Conservation (phyloP, 2,329 filamentous ascomycete species). For the Sclerotinia sclerotiorum region DNA sequence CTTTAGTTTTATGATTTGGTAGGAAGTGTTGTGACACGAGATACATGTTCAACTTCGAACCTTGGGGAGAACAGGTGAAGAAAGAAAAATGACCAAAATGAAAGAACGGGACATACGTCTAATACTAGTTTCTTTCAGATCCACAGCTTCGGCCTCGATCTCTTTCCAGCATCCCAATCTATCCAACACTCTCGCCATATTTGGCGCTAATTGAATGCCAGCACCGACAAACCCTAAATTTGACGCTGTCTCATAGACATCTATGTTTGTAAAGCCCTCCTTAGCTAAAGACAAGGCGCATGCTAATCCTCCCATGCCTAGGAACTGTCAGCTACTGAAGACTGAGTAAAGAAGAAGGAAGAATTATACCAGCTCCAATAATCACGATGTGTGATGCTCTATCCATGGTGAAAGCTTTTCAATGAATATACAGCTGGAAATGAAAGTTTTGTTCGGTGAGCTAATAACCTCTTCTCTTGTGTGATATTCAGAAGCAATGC, state of each 20-base stretch:
- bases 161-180: conserved; percentile 69
- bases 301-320: conserved; percentile 77
- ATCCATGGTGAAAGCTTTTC: neutral
- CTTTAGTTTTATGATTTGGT: neutral
- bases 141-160: conserved; percentile 70
- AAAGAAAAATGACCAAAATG: too few species aligned
- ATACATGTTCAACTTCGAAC: neutral
- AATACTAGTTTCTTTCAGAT: conserved; percentile 70
- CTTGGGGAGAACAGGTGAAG: neutral
- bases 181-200: conserved; percentile 76
- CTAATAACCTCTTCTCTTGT: neutral
- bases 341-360: neutral
- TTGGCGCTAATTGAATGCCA: conserved; percentile 81
- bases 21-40: neutral
- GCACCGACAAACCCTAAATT: conserved; percentile 79
- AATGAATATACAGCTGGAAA: neutral
- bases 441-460: neutral
- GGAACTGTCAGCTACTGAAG: neutral
- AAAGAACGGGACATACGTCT: conserved; percentile 49
- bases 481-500: neutral
- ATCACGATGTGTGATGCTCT: conserved; percentile 43
- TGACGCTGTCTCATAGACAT: conserved; percentile 72
- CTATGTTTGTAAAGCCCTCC: conserved; percentile 71
- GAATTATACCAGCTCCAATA: conserved; percentile 49
- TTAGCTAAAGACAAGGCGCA: conserved; percentile 71